Conservation (phyloP, 2,329 filamentous ascomycete species). For the Xylaria sp. region DNA sequence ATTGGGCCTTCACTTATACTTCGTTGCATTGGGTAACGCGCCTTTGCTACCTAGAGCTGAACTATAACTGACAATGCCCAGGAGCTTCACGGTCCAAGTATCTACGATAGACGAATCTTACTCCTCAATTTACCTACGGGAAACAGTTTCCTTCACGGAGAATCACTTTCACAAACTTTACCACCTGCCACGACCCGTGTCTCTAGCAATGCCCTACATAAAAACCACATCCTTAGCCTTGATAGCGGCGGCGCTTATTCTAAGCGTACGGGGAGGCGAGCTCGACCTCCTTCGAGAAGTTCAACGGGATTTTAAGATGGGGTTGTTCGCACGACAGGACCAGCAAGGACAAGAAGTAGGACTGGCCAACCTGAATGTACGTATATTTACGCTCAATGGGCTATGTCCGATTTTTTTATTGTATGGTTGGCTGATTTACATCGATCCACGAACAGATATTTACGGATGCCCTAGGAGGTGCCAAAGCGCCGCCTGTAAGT, state of each 20-base stretch:
- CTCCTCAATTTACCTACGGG: background rate
- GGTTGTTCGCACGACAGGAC: constrained; percentile 51
- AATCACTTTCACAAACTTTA: background rate
- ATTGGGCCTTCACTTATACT: background rate
- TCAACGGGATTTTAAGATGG: constrained; percentile 53
- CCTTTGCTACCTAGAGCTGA: background rate
- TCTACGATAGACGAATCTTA: background rate
- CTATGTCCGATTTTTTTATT: too few relatives aligned
- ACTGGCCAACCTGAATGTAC: constrained; percentile 53
- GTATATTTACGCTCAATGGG: constrained; percentile 4
- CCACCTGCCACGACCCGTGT: background rate
- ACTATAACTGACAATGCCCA: background rate
- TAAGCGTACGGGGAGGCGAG: constrained; percentile 37
- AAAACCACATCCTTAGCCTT: constrained; percentile 31
- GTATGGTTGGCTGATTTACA: background rate
- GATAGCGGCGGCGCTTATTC: constrained; percentile 35
- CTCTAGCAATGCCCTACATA: constrained; percentile 19
- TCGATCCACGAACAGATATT: constrained; percentile 21
- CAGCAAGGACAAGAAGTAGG: constrained; percentile 33
- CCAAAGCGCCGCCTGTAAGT: constrained; percentile 24
- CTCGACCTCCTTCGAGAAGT: constrained; percentile 47
- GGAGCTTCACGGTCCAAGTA: background rate
- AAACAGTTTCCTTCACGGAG: background rate
- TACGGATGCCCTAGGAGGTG: constrained; percentile 14
- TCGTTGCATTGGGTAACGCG: background rate